Evolutionary conservation across 805 yeast genomes (phyloP), one percentile per base, ranked within the genome.

Genomic region (Barnettozyma populi): DNA sequence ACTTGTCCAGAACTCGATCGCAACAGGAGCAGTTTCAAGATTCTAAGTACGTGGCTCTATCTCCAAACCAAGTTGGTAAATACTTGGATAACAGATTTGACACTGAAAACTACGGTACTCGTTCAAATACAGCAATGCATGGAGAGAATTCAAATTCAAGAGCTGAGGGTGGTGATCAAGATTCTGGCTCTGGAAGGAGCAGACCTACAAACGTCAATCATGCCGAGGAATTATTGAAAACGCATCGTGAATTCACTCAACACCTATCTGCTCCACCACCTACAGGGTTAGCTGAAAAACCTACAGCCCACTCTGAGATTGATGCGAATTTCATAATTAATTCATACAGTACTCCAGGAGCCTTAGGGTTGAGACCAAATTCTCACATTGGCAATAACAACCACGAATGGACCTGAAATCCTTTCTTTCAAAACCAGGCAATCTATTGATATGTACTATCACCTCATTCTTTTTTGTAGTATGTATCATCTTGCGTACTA

Each of bases 341-440:
- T 32, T 46, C 60, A 4, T 60, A 57, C 43, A 48, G 47, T 16
- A 56, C 62, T 8, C 57, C 62, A 2, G 54, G 56, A 3, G 47
- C 52, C 2, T 46, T 59, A 14, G 56, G 41, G 23, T 18, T 45
- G 7, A 49, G 57, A 25, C 58, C 58, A 7, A 35, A 41, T 13
- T 41, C 58, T 2, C 49, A 47, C 25, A 20, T 47, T 6, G 52
- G 50, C 2, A 29, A 36, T 9, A 41, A 44, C 32, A 48, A 39
- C 37, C 56, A 53, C 37, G 61, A 55, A 46, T 57, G 61, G 61
- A 47, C 41, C 25, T 47, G 34, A 38, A 41, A n/a, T 24, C n/a
- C 13, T 11, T 14, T n/a, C n/a, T n/a, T 9, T 13, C 7, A 25
- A 11, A 16, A 16, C 5, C 13, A 16, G 5, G 13, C 7, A 25